Evolutionary conservation across 441 rosid species (phyloP).

Genomic region (Manihot esculenta): DNA sequence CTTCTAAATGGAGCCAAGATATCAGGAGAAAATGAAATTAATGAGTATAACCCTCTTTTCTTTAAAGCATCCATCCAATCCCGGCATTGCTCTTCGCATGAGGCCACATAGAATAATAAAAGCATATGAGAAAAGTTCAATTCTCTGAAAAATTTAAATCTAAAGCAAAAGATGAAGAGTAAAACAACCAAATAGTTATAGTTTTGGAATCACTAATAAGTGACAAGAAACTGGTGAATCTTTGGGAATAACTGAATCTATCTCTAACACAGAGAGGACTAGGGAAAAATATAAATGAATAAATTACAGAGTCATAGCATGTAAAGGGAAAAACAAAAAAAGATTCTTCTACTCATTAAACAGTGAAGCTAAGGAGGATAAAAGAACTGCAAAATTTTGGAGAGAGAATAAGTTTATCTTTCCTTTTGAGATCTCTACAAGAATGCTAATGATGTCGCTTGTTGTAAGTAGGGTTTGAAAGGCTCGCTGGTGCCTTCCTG

Average conservation of each 20-base stretch:
- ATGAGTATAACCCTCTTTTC: slow-evolving; percentile 9
- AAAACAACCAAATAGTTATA: not conserved
- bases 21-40: not conserved
- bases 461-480: slow-evolving; percentile 58
- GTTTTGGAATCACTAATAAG: not conserved
- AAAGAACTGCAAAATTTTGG: slow-evolving; percentile 36
- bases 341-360: slow-evolving; percentile 26
- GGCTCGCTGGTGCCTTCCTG: slow-evolving; percentile 47
- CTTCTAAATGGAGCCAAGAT: slow-evolving; percentile 7
- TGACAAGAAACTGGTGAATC: not conserved
- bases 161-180: not conserved
- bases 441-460: slow-evolving; percentile 25
- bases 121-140: slow-evolving; percentile 10
- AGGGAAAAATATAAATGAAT: too few relatives aligned
- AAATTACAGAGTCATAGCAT: slow-evolving; percentile 6
- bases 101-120: slow-evolving; percentile 9
- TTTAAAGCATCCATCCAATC: slow-evolving; percentile 11
- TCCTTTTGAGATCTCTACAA: slow-evolving; percentile 34
- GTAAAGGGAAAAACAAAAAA: slow-evolving; percentile 7
- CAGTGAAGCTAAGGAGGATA: slow-evolving; percentile 9
- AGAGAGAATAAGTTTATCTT: slow-evolving; percentile 36
- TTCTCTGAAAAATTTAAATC: slow-evolving; percentile 10
- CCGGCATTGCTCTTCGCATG: slow-evolving; percentile 13
- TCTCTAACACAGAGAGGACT: too few relatives aligned
- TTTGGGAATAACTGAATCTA: not conserved